Base-by-base conservation (phyloP, 805 yeast genomes). In the Monosporozyma unispora region DNA sequence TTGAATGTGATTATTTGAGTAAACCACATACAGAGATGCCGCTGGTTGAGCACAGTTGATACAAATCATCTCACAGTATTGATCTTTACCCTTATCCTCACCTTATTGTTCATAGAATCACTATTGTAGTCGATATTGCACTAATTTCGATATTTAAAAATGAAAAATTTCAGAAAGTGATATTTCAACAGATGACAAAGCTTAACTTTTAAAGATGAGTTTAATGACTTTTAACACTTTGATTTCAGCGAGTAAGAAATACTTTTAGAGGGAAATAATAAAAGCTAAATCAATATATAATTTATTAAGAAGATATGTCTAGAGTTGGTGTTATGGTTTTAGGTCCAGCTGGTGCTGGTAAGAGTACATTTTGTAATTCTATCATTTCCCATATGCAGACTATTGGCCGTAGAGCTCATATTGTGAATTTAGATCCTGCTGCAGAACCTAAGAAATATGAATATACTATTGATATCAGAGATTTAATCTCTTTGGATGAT, bases 281-380 rank as follows among this genome's bases (percentile, higher is more conserved):
- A n/a, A n/a, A n/a, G n/a, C n/a, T n/a, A n/a, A n/a, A n/a, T n/a
- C n/a, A n/a, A n/a, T n/a, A n/a, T n/a, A n/a, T n/a, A n/a, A n/a
- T n/a, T n/a, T n/a, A n/a, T n/a, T n/a, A n/a, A n/a, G n/a, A 33
- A 38, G 44, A 31, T 5, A 91, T 93, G 99, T 88, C 97, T 3
- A 76, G 96, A 70, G 96, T 89, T 2, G 99, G 98, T 50, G 91
- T 88, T 11, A 71, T 93, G 54, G 96, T 90, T 1, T 69, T 93
- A 55, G 99, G 99, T 1, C 99, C 99, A 18, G 99, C 99, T 1
- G 99, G 99, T 37, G 98, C 86, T 9, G 99, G 99, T 10, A 91
- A 85, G 67, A 81, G 93, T 44, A 88, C 99, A 0, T 93, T 91
- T 62, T 91, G 98, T 70, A 86, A 87, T 60, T 74, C 96, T 3